Conservation (phyloP, 495 filamentous ascomycete species). For the Collariella sp. region DNA sequence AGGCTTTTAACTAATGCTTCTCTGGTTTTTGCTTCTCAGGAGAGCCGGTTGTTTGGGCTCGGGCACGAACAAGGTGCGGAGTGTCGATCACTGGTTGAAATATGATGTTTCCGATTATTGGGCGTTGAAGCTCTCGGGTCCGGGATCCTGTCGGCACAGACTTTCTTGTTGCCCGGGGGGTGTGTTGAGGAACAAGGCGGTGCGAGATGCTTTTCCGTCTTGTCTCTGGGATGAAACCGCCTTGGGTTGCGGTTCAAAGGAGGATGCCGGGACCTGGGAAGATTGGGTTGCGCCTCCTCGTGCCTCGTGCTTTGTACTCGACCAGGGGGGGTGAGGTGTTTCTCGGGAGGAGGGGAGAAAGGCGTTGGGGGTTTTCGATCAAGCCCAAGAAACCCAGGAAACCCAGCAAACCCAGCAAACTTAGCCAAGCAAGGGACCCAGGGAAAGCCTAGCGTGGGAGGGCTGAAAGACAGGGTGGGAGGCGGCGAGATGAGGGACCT, state of each 20-base stretch:
- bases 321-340: constrained; percentile 1
- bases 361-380: constrained; percentile 10
- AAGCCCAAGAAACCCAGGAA: constrained; percentile 11
- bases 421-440: constrained; percentile 13
- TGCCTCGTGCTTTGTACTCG: constrained; percentile 17
- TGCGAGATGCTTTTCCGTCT: not conserved
- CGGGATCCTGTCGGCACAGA: constrained; percentile 14
- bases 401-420: constrained; percentile 11
- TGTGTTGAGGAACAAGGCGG: constrained; percentile 4
- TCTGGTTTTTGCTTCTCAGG: not conserved
- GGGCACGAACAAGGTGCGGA: constrained; percentile 19
- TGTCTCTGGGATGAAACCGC: not conserved
- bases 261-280: constrained; percentile 2
- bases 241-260: not conserved
- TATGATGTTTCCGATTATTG: constrained; percentile 19
- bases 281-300: constrained; percentile 10
- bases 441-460: constrained; percentile 22
- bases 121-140: constrained; percentile 12
- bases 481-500: constrained; percentile 13
- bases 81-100: constrained; percentile 17
- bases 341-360: not conserved
- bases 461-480: constrained; percentile 25
- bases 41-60: constrained; percentile 7
- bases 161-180: constrained; percentile 2
- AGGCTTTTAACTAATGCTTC: constrained; percentile 6